Evolutionary conservation across 2,329 filamentous ascomycete genomes (phyloP).

Genomic region (Catunica adiposa): DNA sequence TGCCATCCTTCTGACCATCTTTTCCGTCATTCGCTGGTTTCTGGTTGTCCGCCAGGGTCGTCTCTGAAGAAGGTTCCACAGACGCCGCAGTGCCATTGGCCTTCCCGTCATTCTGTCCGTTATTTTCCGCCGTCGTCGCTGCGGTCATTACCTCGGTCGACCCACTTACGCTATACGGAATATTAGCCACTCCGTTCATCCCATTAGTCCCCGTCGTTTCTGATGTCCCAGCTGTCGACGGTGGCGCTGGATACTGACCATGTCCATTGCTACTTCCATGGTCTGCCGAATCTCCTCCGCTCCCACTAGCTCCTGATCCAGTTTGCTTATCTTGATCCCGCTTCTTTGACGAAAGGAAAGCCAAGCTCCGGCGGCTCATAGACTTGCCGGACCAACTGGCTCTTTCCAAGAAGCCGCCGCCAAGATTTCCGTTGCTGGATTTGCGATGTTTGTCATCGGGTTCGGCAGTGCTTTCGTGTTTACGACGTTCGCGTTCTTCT

Average conservation of each 20-base stretch:
- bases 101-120: neutral
- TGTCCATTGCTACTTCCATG: neutral
- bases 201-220: slow-evolving; percentile 4
- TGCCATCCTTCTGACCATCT: neutral
- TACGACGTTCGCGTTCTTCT: slow-evolving; percentile 9
- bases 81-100: neutral
- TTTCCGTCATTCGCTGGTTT: neutral
- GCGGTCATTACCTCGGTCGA: neutral
- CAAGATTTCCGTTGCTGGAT: slow-evolving; percentile 28
- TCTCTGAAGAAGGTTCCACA: neutral
- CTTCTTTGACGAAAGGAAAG: slow-evolving; percentile 41
- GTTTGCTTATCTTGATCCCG: slow-evolving; percentile 20
- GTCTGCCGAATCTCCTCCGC: neutral
- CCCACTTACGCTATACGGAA: neutral
- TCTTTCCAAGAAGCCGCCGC: slow-evolving; percentile 40
- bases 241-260: neutral
- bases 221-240: neutral
- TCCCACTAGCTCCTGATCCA: neutral
- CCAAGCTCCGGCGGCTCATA: slow-evolving; percentile 59
- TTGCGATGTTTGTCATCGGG: slow-evolving; percentile 5
- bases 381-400: slow-evolving; percentile 61
- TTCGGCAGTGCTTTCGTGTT: neutral
- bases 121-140: neutral
- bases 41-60: neutral
- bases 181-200: neutral